Conservation (phyloP, 371 early-diverging fungal genomes). For the Conidiobolus incongruus region DNA sequence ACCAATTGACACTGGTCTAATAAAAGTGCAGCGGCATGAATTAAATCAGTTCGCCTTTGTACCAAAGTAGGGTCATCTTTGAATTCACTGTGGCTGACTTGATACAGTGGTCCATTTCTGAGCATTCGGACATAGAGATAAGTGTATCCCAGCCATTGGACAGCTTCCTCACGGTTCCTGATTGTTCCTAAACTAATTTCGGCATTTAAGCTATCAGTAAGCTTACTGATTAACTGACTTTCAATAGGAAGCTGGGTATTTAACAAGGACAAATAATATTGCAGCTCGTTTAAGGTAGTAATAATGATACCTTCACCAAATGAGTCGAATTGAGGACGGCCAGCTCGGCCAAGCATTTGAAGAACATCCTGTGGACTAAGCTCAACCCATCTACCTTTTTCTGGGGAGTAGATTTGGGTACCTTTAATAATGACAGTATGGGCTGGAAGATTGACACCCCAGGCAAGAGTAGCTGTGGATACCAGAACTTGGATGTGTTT, state of each 20-base stretch:
- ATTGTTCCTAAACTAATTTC: constrained; percentile 93
- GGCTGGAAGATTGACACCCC: constrained; percentile 99
- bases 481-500: constrained; percentile 87
- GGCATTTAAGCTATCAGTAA: constrained; percentile 88
- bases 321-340: constrained; percentile 96
- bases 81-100: constrained; percentile 39
- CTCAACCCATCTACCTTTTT: constrained; percentile 86
- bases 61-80: constrained; percentile 63
- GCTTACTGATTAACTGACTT: constrained; percentile 69
- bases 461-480: constrained; percentile 97
- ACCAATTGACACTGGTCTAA: constrained; percentile 76
- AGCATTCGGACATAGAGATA: constrained; percentile 96
- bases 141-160: constrained; percentile 91
- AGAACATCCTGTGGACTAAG: constrained; percentile 86
- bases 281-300: constrained; percentile 78
- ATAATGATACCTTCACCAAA: constrained; percentile 95
- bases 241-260: constrained; percentile 96
- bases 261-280: constrained; percentile 81
- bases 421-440: constrained; percentile 98
- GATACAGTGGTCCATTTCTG: constrained; percentile 64
- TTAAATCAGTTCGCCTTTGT: constrained; percentile 70
- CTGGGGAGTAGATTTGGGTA: constrained; percentile 90
- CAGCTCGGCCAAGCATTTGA: constrained; percentile 99
- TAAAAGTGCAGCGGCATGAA: constrained; percentile 64
- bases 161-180: constrained; percentile 78